Percentiles rank a stretch among this genome's conserved stretches.
Evolutionary conservation across 192 early-diverging fungal species (phyloP).

Genomic region (Coemansia sp.): DNA sequence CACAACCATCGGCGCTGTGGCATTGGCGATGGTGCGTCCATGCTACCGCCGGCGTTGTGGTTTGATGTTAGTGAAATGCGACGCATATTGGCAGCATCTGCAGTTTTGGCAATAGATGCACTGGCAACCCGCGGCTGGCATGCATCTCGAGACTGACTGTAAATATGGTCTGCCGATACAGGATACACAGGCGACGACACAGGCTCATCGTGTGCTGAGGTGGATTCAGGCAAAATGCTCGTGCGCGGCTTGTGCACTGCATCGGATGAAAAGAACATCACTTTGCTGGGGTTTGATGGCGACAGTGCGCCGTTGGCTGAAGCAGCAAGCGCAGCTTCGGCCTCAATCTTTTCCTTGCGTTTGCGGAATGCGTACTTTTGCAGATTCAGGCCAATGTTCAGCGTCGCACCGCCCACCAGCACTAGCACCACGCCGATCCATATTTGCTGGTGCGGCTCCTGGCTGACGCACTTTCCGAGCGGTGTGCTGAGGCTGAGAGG

Average conservation of each 20-base stretch:
- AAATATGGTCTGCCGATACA: not conserved
- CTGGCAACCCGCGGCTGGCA: not conserved
- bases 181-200: not conserved
- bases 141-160: not conserved
- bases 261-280: constrained; percentile 22
- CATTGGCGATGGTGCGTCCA: too few relatives aligned
- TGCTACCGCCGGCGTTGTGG: not conserved
- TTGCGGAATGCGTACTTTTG: constrained; percentile 78
- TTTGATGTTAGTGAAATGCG: not conserved
- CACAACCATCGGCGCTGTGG: not conserved
- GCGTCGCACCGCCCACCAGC: constrained; percentile 61
- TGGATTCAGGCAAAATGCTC: too few relatives aligned
- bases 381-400: constrained; percentile 78
- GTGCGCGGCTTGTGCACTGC: constrained; percentile 1
- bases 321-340: not conserved
- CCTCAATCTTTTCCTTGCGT: constrained; percentile 51
- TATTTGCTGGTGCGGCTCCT: constrained; percentile 53
- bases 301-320: not conserved
- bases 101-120: not conserved
- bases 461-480: constrained; percentile 47
- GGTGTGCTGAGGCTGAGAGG: not conserved
- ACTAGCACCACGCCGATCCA: constrained; percentile 78
- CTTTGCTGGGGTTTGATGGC: constrained; percentile 5
- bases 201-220: not conserved
- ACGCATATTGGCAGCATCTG: not conserved